These are phyloP conservation scores for Prinsepia uniflora DNA, from an alignment of 306 rosid genomes.

Conservation along the genomic window DNA sequence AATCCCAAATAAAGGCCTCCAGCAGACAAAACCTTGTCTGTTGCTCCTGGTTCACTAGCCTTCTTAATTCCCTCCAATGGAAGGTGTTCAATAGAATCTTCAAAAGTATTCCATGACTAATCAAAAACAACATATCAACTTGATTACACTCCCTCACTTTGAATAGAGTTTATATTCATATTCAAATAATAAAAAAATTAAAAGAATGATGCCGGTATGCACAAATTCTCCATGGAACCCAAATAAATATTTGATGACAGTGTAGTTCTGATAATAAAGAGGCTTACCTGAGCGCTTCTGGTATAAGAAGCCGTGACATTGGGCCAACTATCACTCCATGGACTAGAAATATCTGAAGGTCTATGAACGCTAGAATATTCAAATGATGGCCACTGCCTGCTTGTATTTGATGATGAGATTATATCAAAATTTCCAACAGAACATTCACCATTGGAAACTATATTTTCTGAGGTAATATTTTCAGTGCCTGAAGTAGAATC, in stretches of 20 bases:
- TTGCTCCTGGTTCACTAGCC: conserved; percentile 27
- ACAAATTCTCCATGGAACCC: not conserved
- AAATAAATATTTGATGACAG: not conserved
- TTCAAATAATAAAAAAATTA: not conserved
- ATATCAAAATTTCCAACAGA: conserved; percentile 42
- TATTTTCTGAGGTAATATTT: conserved; percentile 23
- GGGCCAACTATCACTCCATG: conserved; percentile 38
- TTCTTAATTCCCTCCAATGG: conserved; percentile 35
- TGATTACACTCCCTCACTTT: conserved; percentile 19
- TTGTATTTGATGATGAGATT: conserved; percentile 34
- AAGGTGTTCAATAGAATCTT: conserved; percentile 41
- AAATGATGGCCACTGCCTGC: conserved; percentile 44
- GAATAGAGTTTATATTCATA: too few species aligned
- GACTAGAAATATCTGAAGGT: conserved; percentile 32
- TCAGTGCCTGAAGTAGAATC: conserved; percentile 30
- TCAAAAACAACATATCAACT: conserved; percentile 34
- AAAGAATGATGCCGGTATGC: not conserved
- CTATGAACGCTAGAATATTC: conserved; percentile 27
- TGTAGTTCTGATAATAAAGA: not conserved
- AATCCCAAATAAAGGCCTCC: conserved; percentile 36
- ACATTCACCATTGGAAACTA: conserved; percentile 29
- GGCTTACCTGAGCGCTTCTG: conserved; percentile 44
- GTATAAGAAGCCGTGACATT: conserved; percentile 31
- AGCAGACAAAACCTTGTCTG: conserved; percentile 31
- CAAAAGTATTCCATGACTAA: conserved; percentile 78